These are phyloP conservation scores for Penicillium sp. DNA, from an alignment of 2,329 filamentous ascomycete genomes.

Conservation along the genomic window DNA sequence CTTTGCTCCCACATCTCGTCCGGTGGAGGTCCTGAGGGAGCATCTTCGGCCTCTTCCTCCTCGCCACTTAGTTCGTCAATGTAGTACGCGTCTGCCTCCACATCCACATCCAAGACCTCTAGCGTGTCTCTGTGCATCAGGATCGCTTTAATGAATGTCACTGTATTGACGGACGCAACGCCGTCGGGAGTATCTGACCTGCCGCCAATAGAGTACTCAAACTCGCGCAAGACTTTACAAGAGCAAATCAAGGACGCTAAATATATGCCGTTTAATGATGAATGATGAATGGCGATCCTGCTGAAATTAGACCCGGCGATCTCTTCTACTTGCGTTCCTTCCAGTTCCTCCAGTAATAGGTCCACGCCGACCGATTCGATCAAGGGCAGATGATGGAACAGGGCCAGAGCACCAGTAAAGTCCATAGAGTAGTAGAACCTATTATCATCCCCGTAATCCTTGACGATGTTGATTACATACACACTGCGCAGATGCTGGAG, in stretches of 20 bases:
- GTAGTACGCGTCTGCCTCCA: neutral
- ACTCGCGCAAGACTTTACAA: slow-evolving; percentile 16
- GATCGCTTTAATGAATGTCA: slow-evolving; percentile 17
- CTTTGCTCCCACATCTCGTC: slow-evolving; percentile 3
- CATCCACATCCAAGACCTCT: slow-evolving; percentile 19
- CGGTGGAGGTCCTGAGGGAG: neutral
- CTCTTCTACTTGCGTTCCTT: neutral
- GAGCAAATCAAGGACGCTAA: slow-evolving; percentile 15
- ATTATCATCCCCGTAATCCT: neutral
- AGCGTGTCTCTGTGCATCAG: slow-evolving; percentile 18
- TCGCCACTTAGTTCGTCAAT: neutral
- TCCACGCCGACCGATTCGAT: slow-evolving; percentile 19
- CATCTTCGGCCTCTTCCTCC: neutral
- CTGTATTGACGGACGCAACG: slow-evolving; percentile 13
- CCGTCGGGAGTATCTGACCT: neutral
- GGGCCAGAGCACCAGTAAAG: slow-evolving; percentile 11
- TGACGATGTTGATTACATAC: slow-evolving; percentile 13
- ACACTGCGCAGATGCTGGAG: slow-evolving; percentile 16
- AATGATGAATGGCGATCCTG: slow-evolving; percentile 16
- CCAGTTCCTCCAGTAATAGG: slow-evolving; percentile 5
- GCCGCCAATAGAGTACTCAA: slow-evolving; percentile 19
- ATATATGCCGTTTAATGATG: slow-evolving; percentile 9
- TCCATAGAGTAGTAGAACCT: slow-evolving; percentile 14
- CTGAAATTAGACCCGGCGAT: slow-evolving; percentile 17
- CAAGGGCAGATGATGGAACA: slow-evolving; percentile 18